phyloP scores from a whole-genome alignment of 148 eudicot genomes.

The Oxyria digyna region DNA sequence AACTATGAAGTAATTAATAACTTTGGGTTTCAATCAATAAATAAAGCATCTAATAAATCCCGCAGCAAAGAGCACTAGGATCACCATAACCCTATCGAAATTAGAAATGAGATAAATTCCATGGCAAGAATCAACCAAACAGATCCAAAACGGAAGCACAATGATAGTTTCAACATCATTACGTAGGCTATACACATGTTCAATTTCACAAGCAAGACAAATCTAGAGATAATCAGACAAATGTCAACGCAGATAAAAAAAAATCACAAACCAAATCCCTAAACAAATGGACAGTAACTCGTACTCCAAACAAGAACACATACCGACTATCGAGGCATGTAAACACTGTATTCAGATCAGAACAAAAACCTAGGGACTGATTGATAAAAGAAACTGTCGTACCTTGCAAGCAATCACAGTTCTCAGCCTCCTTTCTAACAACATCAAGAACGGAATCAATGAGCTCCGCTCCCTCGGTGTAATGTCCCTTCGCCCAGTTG shows the following conservation, averaged over 20 bases:
- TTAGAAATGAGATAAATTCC: neutral
- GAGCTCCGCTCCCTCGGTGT: slow-evolving; percentile 10
- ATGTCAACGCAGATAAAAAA: neutral
- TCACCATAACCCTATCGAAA: neutral
- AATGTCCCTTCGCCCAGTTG: slow-evolving; percentile 11
- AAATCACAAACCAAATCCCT: neutral
- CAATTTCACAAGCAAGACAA: neutral
- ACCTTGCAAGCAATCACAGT: slow-evolving; percentile 11
- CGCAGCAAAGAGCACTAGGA: neutral
- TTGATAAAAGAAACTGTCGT: neutral
- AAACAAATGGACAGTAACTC: neutral
- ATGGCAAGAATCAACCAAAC: neutral
- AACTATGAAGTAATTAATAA: neutral
- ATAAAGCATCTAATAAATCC: neutral
- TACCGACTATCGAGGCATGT: neutral
- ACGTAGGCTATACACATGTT: neutral
- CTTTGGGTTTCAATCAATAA: neutral
- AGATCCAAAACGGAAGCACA: neutral
- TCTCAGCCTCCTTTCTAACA: slow-evolving; percentile 11
- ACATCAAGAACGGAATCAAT: slow-evolving; percentile 10
- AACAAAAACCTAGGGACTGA: neutral
- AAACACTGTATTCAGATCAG: neutral
- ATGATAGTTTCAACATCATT: neutral
- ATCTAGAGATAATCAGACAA: neutral
- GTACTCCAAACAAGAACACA: neutral